Conservation (phyloP, 1,139 yeast species). For the Maudiozyma humilis region DNA sequence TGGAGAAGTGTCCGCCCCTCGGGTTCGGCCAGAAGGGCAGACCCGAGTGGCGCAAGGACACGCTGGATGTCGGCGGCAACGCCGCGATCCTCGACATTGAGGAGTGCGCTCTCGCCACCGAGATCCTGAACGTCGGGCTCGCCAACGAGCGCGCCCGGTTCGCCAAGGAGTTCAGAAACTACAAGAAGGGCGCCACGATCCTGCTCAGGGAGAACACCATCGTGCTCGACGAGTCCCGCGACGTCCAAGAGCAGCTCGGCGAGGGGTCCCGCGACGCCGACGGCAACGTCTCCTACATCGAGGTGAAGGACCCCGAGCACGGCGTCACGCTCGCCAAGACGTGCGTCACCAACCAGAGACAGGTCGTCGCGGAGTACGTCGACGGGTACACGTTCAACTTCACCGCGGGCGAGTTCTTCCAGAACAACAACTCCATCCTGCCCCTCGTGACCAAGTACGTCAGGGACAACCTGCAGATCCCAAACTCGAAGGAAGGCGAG, state of each 20-base stretch:
- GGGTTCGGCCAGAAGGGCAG: constrained; percentile 86
- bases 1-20: constrained; percentile 50
- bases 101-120: constrained; percentile 85
- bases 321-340: constrained; percentile 32
- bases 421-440: constrained; percentile 84
- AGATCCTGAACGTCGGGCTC: constrained; percentile 65
- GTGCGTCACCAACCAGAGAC: constrained; percentile 61
- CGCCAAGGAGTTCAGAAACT: constrained; percentile 42
- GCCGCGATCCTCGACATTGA: constrained; percentile 72
- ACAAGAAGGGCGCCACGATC: constrained; percentile 80
- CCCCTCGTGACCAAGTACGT: constrained; percentile 79
- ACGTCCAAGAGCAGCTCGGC: constrained; percentile 32
- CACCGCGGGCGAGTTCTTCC: constrained; percentile 92
- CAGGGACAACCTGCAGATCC: constrained; percentile 51
- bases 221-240: constrained; percentile 25
- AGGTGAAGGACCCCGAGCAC: constrained; percentile 20
- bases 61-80: constrained; percentile 39
- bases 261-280: constrained; percentile 40
- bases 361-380: constrained; percentile 71
- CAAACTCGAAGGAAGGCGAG: constrained; percentile 34
- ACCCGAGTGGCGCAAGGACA: constrained; percentile 54
- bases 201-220: constrained; percentile 72
- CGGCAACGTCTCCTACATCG: constrained; percentile 32
- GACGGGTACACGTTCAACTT: constrained; percentile 71
- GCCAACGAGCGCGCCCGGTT: constrained; percentile 57